Base-by-base conservation (phyloP, 2,329 filamentous ascomycete species). In the Aspergillus puulaauensis region DNA sequence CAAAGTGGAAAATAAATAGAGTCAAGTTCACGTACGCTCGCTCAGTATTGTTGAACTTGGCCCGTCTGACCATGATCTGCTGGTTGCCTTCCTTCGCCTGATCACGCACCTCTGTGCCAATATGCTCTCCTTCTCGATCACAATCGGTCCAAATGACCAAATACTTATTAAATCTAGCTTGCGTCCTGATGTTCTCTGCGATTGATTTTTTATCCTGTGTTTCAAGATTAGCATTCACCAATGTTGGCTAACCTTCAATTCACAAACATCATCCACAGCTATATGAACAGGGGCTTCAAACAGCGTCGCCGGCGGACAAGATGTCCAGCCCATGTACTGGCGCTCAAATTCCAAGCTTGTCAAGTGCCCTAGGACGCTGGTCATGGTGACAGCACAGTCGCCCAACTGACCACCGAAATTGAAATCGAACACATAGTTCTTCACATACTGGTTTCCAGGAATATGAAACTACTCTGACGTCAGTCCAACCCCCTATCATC, bases 101-200 rank as follows among this genome's bases (percentile, higher is more conserved):
- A 52, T 90, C 84, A 45, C 91, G 87, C 60, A 99, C 93, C 73
- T 99, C 93, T 40, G 89, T 83, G 6, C 95, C 95, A 65, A 99
- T 99, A 70, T 98, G 90, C 73, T 99, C 95, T 37, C 95, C 95
- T 80, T 99, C 95, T 55, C 93, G 87, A 80, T 99, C 95, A 75
- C 95, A 98, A 82, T 99, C 95, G 0, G 95, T 99, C 95, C 95
- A 99, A 66, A 99, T 97, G 74, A 96, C 93, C 33, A 99, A 81
- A 12, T 88, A 86, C 55, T 82, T 84, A n/a, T 87, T 83, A 70
- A 84, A 83, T 59, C 83, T 83, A 17, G 95, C 93, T 73, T 96
- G 88, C 1, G 83, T 79, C 65, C 88, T 85, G 68, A 99, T 95
- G 70, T 99, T 99, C 33, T 87, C 82, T 9, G 93, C 92, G 61